These are phyloP conservation scores for Amphibolis antarctica DNA, from an alignment of 106 monocot genomes.

Conservation along the genomic window DNA sequence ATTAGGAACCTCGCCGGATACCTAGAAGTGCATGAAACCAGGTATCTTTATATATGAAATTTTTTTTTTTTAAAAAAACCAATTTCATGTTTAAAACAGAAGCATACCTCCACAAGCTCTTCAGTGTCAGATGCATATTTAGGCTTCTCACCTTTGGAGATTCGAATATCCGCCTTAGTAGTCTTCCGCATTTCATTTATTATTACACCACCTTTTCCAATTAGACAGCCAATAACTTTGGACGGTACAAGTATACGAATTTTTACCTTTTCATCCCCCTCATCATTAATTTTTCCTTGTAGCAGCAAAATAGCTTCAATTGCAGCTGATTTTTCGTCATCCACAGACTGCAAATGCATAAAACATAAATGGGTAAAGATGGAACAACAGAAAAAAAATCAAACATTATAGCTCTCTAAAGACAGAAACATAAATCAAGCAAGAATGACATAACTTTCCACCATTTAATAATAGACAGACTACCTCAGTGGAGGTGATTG, in stretches of 20 bases:
- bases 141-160: conserved; percentile 80
- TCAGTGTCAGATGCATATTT: conserved; percentile 47
- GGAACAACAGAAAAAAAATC: no score
- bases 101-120: conserved; percentile 78
- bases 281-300: conserved; percentile 82
- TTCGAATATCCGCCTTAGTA: conserved; percentile 69
- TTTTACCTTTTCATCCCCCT: conserved; percentile 44
- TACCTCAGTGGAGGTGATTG: conserved; percentile 66
- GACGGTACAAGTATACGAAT: conserved; percentile 73
- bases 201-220: conserved; percentile 81
- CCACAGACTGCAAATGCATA: conserved; percentile 46
- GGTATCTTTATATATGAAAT: neutral
- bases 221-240: conserved; percentile 83
- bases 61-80: no score
- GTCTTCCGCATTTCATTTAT: conserved; percentile 83
- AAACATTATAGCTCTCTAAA: no score
- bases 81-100: neutral
- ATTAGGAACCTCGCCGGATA: conserved; percentile 51
- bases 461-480: neutral
- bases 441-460: neutral
- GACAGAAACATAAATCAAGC: no score
- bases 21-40: conserved; percentile 17
- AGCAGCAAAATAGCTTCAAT: conserved; percentile 80
- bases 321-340: conserved; percentile 69
- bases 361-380: no score